Conservation (phyloP, 1,284 basidiomycete species). For the Cryptococcus hybrid region DNA sequence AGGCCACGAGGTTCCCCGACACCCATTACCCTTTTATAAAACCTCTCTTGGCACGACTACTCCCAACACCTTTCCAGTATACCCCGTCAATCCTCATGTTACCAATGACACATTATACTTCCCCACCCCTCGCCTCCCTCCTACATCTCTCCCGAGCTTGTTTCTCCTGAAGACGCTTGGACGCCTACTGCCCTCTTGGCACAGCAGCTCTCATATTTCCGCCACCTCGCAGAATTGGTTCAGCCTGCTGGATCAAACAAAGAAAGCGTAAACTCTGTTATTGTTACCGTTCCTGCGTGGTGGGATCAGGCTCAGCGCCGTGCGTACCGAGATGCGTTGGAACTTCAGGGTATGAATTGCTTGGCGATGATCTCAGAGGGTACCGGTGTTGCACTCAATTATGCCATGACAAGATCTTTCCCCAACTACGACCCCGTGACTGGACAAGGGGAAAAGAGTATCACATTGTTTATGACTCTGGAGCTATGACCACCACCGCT, state of each 20-base stretch:
- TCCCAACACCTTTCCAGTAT: conserved; percentile 54
- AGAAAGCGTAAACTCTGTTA: conserved; percentile 74
- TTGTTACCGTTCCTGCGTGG: conserved; percentile 83
- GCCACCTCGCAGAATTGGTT: conserved; percentile 76
- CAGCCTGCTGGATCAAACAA: conserved; percentile 52
- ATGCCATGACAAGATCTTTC: conserved; percentile 92
- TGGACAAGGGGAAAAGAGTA: conserved; percentile 60
- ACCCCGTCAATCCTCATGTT: conserved; percentile 36
- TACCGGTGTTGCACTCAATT: conserved; percentile 88
- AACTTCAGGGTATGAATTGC: conserved; percentile 81
- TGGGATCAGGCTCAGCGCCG: conserved; percentile 85
- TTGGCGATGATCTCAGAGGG: conserved; percentile 89
- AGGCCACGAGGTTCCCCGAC: conserved; percentile 87
- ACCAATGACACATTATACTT: conserved; percentile 57
- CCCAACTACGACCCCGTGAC: conserved; percentile 46
- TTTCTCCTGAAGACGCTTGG: conserved; percentile 58
- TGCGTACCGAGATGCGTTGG: conserved; percentile 84
- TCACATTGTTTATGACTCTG: conserved; percentile 93
- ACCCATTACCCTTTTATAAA: conserved; percentile 88
- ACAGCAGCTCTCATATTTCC: conserved; percentile 91
- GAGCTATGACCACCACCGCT: conserved; percentile 81
- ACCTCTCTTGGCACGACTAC: conserved; percentile 61
- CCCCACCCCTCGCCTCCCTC: conserved; percentile 63
- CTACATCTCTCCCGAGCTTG: conserved; percentile 62
- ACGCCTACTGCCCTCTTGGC: conserved; percentile 86